These are phyloP conservation scores for Leucosporidium creatinivorum DNA, from an alignment of 768 basidiomycete genomes.

Conservation along the genomic window DNA sequence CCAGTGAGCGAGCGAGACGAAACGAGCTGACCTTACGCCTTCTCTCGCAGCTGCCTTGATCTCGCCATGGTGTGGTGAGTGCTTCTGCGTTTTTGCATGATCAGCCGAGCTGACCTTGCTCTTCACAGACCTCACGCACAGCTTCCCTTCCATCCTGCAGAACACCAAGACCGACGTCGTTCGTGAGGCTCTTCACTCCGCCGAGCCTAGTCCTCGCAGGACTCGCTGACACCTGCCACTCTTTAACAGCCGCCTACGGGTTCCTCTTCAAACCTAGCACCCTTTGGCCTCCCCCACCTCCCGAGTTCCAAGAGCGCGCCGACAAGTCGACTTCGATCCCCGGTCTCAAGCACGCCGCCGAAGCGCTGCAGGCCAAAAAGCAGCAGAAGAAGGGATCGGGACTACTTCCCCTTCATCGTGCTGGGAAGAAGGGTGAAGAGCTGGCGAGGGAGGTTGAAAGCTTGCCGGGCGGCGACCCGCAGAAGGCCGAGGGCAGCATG, in stretches of 20 bases:
- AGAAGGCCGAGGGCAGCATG: constrained; percentile 7
- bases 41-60: constrained; percentile 59
- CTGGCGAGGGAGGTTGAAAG: constrained; percentile 15
- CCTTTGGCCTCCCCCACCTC: constrained; percentile 43
- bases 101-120: neutral
- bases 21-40: neutral
- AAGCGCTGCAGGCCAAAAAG: neutral
- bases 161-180: constrained; percentile 67
- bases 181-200: constrained; percentile 23
- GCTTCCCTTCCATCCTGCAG: constrained; percentile 75
- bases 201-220: too few relatives aligned
- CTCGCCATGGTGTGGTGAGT: constrained; percentile 68
- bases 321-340: constrained; percentile 14
- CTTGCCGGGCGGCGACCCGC: constrained; percentile 5
- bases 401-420: constrained; percentile 1
- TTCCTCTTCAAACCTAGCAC: constrained; percentile 45
- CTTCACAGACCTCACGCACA: constrained; percentile 70
- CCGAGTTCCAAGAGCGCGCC: constrained; percentile 39
- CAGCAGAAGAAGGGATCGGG: neutral
- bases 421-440: constrained; percentile 17
- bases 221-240: neutral
- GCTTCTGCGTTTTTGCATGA: neutral
- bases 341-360: constrained; percentile 20
- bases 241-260: constrained; percentile 39
- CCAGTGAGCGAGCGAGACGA: too few relatives aligned